Percentiles rank a stretch among this genome's conserved stretches.
These are phyloP conservation scores for Scytalidium sp. DNA, from an alignment of 2,329 filamentous ascomycete species.

Conservation along the genomic window DNA sequence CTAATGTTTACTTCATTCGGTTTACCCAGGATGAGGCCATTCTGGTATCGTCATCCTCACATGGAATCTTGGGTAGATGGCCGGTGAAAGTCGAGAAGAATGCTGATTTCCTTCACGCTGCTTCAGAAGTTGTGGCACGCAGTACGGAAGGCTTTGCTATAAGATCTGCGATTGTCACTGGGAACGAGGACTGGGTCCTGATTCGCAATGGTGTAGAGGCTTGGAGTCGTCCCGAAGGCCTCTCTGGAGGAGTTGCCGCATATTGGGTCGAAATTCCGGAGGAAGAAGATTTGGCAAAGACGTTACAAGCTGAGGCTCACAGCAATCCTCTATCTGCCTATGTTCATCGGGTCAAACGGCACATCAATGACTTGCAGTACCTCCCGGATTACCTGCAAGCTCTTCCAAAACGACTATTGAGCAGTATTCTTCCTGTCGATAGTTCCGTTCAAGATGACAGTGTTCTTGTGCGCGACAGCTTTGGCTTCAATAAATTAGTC, in stretches of 20 bases:
- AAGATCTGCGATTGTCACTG: slow-evolving; percentile 68
- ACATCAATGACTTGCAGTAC: slow-evolving; percentile 72
- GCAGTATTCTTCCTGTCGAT: slow-evolving; percentile 53
- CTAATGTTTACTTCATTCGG: slow-evolving; percentile 87
- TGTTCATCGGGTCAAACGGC: slow-evolving; percentile 78
- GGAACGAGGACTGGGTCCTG: slow-evolving; percentile 73
- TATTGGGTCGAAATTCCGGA: slow-evolving; percentile 76
- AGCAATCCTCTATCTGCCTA: slow-evolving; percentile 80
- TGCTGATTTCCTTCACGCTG: slow-evolving; percentile 59
- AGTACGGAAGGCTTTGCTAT: slow-evolving; percentile 67
- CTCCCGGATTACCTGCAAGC: slow-evolving; percentile 71
- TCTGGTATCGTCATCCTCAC: slow-evolving; percentile 72
- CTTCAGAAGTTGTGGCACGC: slow-evolving; percentile 80
- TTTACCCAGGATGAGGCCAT: slow-evolving; percentile 71
- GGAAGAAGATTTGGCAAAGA: slow-evolving; percentile 71
- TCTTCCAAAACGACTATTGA: slow-evolving; percentile 66
- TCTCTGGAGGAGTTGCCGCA: slow-evolving; percentile 77
- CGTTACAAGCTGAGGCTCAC: slow-evolving; percentile 82
- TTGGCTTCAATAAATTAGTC: slow-evolving; percentile 85
- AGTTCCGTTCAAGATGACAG: slow-evolving; percentile 40
- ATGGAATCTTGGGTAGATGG: slow-evolving; percentile 76
- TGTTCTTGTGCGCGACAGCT: slow-evolving; percentile 64
- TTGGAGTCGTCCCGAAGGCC: slow-evolving; percentile 80
- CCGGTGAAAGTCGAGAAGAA: slow-evolving; percentile 44
- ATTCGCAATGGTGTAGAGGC: slow-evolving; percentile 76